These are phyloP conservation scores for Flagelloscypha sp. DNA, from an alignment of 768 basidiomycete species.

Conservation along the genomic window DNA sequence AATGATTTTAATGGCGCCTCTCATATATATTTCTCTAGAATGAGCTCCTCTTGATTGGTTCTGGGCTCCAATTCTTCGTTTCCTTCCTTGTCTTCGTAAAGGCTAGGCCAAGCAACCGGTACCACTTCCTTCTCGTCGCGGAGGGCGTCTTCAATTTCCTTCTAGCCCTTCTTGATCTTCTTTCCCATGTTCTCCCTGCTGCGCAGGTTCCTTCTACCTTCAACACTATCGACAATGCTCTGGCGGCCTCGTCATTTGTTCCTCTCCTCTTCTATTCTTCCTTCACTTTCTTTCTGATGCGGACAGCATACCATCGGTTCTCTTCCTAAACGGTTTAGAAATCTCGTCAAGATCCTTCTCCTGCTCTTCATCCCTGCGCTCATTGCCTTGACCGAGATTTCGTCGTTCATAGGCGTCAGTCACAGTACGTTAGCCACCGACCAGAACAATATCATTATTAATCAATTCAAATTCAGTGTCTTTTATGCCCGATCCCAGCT, in stretches of 20 bases:
- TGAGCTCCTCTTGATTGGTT: conserved; percentile 7
- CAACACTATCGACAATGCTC: conserved; percentile 44
- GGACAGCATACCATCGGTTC: conserved; percentile 39
- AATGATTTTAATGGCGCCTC: too few relatives aligned
- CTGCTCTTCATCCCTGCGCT: conserved; percentile 49
- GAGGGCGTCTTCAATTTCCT: conserved; percentile 57
- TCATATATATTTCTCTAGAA: conserved; percentile 1
- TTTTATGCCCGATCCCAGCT: conserved; percentile 8
- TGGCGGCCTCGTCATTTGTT: conserved; percentile 53
- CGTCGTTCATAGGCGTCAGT: conserved; percentile 54
- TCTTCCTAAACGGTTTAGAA: conserved; percentile 43
- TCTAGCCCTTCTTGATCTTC: conserved; percentile 51
- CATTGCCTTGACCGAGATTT: conserved; percentile 46
- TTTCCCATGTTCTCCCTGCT: conserved; percentile 48
- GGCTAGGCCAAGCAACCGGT: too few relatives aligned
- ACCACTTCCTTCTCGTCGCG: conserved; percentile 48
- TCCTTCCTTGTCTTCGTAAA: neutral
- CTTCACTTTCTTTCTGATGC: conserved; percentile 54
- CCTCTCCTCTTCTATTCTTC: conserved; percentile 57
- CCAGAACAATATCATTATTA: conserved; percentile 1
- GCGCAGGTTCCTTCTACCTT: conserved; percentile 42
- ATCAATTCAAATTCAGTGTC: neutral
- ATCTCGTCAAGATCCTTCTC: conserved; percentile 35
- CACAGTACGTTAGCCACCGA: conserved; percentile 36
- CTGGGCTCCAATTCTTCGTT: neutral